These are phyloP conservation scores for Tolypocladium inflatum DNA, from an alignment of 2,329 filamentous ascomycete genomes.

Conservation along the genomic window DNA sequence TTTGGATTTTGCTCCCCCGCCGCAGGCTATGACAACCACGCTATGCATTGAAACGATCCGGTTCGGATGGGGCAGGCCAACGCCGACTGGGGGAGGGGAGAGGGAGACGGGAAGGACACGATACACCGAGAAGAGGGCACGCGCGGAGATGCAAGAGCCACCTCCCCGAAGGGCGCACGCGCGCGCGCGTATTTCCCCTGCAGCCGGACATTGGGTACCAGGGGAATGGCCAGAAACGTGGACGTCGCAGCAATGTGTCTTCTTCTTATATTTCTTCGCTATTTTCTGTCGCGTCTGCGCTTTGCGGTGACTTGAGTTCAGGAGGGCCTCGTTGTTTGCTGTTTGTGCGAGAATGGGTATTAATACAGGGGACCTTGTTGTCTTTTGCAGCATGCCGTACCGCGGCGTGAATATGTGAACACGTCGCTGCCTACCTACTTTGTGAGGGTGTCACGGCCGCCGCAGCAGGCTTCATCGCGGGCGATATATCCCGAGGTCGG, in stretches of 20 bases:
- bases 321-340: background rate
- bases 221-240: background rate
- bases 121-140: background rate
- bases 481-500: background rate
- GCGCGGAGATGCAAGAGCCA: background rate
- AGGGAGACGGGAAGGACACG: background rate
- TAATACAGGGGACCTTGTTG: slow-evolving; percentile 7
- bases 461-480: background rate
- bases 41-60: slow-evolving; percentile 9
- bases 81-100: background rate
- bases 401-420: background rate
- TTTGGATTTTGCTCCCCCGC: slow-evolving; percentile 19
- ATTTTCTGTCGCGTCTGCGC: background rate
- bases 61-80: background rate
- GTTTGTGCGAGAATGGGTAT: slow-evolving; percentile 8
- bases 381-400: background rate
- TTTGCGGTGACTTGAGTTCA: background rate
- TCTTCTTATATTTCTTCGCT: slow-evolving; percentile 6
- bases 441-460: background rate
- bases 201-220: background rate
- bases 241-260: slow-evolving; percentile 4
- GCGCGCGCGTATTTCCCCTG: background rate
- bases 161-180: background rate
- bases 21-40: slow-evolving; percentile 7
- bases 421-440: background rate